Evolutionary conservation across 2,329 filamentous ascomycete species (phyloP).

Genomic region (Colletotrichum costaricense): DNA sequence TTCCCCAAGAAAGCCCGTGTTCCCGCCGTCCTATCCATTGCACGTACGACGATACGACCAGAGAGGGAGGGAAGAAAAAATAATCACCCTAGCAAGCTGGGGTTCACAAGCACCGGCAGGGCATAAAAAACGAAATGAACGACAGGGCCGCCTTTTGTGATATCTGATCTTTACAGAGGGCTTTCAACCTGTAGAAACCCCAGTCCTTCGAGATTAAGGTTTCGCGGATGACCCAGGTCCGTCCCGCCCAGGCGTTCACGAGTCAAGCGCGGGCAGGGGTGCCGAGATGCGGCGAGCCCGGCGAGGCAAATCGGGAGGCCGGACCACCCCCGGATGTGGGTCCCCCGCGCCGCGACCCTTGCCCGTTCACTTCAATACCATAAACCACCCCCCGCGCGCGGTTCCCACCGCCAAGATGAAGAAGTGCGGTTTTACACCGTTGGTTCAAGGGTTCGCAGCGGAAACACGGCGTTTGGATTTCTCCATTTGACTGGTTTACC

Average conservation of each 20-base stretch:
- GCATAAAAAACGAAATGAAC: conserved; percentile 6
- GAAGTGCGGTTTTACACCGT: neutral
- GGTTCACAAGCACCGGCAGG: neutral
- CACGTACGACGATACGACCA: neutral
- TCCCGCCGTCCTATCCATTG: too few relatives aligned
- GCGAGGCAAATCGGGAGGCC: neutral
- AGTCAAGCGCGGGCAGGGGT: conserved; percentile 8
- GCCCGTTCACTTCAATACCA: neutral
- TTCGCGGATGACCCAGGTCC: conserved; percentile 12
- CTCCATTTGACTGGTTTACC: neutral
- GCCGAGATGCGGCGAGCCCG: neutral
- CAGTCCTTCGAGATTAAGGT: neutral
- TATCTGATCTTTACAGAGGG: neutral
- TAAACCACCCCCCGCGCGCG: neutral
- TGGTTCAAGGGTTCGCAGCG: conserved; percentile 1
- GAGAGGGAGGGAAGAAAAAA: too few relatives aligned
- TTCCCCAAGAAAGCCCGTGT: neutral
- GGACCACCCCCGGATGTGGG: conserved; percentile 2
- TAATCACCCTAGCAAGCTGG: neutral
- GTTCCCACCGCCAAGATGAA: neutral
- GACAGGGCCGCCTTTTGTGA: neutral
- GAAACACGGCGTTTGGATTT: neutral
- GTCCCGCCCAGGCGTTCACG: conserved; percentile 5
- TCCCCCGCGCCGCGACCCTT: conserved; percentile 8
- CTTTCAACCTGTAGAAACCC: neutral